Evolutionary conservation across 2,329 filamentous ascomycete genomes (phyloP).

Genomic region (Aschersonia sp.): DNA sequence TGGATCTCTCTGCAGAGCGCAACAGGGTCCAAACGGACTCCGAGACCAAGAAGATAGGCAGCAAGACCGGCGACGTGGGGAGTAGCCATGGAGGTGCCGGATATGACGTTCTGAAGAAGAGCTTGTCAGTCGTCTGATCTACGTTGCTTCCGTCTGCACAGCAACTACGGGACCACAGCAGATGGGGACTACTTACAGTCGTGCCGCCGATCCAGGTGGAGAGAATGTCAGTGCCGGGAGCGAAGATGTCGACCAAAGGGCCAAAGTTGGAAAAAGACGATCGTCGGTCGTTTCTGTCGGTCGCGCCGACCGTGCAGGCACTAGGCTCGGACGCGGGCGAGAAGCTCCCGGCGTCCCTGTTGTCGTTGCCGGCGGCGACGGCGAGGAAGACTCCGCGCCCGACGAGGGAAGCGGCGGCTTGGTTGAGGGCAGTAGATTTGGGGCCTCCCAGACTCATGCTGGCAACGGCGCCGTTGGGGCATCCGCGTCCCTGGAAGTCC

Average conservation of each 20-base stretch:
- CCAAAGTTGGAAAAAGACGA: slow-evolving; percentile 40
- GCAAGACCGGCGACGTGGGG: slow-evolving; percentile 27
- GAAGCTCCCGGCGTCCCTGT: slow-evolving; percentile 24
- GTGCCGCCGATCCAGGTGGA: slow-evolving; percentile 31
- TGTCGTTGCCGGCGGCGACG: slow-evolving; percentile 41
- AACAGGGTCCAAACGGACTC: slow-evolving; percentile 7
- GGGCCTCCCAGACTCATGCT: slow-evolving; percentile 43
- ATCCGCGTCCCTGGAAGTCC: slow-evolving; percentile 21
- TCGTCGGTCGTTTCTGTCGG: slow-evolving; percentile 20
- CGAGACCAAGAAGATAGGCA: slow-evolving; percentile 30
- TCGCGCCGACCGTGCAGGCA: slow-evolving; percentile 40
- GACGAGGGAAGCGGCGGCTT: slow-evolving; percentile 30
- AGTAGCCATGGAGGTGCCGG: slow-evolving; percentile 29
- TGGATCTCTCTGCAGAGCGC: slow-evolving; percentile 8
- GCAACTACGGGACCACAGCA: too few species aligned
- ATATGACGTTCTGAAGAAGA: slow-evolving; percentile 17
- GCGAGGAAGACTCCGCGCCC: slow-evolving; percentile 34
- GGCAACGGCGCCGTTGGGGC: slow-evolving; percentile 31
- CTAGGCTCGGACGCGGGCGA: slow-evolving; percentile 32
- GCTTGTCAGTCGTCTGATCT: neutral
- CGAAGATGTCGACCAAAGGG: slow-evolving; percentile 32
- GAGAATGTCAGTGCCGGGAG: slow-evolving; percentile 30
- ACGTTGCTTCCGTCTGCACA: neutral
- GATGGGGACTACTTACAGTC: slow-evolving; percentile 8
- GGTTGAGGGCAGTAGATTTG: slow-evolving; percentile 31